Evolutionary conservation across 495 filamentous ascomycete genomes (phyloP).

Genomic region (Neurospora pannonica): DNA sequence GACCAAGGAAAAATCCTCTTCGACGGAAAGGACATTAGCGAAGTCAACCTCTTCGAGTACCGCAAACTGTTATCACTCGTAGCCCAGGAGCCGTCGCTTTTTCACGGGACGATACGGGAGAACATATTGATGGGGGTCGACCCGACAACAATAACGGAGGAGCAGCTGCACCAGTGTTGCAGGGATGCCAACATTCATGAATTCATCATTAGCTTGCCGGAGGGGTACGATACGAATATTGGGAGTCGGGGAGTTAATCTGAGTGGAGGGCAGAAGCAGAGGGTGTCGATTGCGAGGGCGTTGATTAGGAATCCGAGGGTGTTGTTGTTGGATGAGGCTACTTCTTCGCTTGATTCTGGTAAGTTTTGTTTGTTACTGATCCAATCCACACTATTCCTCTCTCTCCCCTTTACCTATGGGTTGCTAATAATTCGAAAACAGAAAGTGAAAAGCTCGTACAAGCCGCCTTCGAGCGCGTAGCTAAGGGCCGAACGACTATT

Average conservation of each 20-base stretch:
- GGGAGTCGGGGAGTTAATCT: conserved; percentile 54
- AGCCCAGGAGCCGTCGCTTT: conserved; percentile 51
- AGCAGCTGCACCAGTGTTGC: conserved; percentile 46
- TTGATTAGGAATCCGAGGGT: conserved; percentile 62
- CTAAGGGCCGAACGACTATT: conserved; percentile 54
- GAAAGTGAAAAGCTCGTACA: conserved; percentile 65
- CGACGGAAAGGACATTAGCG: conserved; percentile 40
- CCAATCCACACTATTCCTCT: not conserved
- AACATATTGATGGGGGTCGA: conserved; percentile 48
- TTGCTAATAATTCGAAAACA: not conserved
- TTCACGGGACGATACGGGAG: conserved; percentile 46
- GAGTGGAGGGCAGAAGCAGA: conserved; percentile 70
- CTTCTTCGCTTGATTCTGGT: conserved; percentile 58
- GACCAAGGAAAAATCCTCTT: conserved; percentile 42
- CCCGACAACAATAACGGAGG: conserved; percentile 31
- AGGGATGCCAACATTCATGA: conserved; percentile 52
- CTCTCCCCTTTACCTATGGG: not conserved
- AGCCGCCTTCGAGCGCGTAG: conserved; percentile 53
- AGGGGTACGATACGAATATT: conserved; percentile 50
- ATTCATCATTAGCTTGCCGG: conserved; percentile 51
- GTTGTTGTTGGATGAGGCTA: conserved; percentile 72
- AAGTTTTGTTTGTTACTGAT: not conserved
- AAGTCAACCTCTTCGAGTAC: conserved; percentile 38
- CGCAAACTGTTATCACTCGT: conserved; percentile 49
- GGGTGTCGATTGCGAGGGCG: conserved; percentile 66